phyloP scores from a whole-genome alignment of 345 rosid genomes.

The Luvunga scandens region DNA sequence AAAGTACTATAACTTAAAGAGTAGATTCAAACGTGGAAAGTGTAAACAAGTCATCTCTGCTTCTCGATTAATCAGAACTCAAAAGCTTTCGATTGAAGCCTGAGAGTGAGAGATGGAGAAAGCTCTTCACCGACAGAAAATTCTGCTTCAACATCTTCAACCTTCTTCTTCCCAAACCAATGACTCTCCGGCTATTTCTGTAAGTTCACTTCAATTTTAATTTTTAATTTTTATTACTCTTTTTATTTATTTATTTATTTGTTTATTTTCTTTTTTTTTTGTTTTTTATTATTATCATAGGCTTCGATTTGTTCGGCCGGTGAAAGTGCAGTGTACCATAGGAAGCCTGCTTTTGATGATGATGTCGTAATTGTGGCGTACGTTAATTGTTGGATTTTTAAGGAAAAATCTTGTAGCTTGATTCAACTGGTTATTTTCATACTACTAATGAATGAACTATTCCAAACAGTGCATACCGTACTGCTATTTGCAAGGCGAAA shows the following conservation, averaged over 20 bases:
- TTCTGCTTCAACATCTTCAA: slow-evolving; percentile 69
- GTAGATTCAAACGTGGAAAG: too few relatives aligned
- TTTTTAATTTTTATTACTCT: not conserved
- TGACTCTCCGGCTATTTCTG: slow-evolving; percentile 41
- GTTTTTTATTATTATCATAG: slow-evolving; percentile 25
- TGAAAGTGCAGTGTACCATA: slow-evolving; percentile 49
- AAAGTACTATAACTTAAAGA: too few relatives aligned
- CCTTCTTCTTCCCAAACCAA: slow-evolving; percentile 45
- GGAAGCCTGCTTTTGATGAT: slow-evolving; percentile 76
- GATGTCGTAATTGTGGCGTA: slow-evolving; percentile 93
- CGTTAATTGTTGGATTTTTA: slow-evolving; percentile 23
- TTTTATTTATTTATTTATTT: not conserved
- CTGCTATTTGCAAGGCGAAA: slow-evolving; percentile 83
- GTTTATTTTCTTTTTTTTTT: not conserved
- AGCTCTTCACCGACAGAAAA: slow-evolving; percentile 71
- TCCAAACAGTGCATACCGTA: slow-evolving; percentile 70
- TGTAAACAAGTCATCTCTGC: too few relatives aligned
- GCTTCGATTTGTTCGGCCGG: slow-evolving; percentile 70
- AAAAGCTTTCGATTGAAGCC: too few relatives aligned
- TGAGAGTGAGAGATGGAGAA: slow-evolving; percentile 49
- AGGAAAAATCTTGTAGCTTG: not conserved
- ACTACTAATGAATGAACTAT: not conserved
- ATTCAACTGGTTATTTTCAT: not conserved
- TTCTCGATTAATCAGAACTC: too few relatives aligned
- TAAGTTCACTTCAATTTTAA: slow-evolving; percentile 27